Percentiles rank a stretch among this genome's conserved stretches.
Conservation (phyloP, 352 stramenopile genomes). For the Phytophthora kernoviae region DNA sequence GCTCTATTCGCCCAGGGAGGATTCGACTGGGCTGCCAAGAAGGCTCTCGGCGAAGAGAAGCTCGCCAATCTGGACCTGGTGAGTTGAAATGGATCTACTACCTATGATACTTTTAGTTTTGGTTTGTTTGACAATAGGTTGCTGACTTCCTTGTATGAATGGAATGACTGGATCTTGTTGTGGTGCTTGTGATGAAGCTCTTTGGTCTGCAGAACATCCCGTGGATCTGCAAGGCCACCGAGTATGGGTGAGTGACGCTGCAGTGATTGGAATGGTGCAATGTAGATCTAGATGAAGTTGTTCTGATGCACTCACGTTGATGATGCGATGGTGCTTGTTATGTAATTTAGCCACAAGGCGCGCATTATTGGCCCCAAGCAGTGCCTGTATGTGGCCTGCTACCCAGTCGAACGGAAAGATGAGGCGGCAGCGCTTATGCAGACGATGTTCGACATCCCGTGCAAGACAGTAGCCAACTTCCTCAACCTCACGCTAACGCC, state of each 20-base stretch:
- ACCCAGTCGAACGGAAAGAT: constrained; percentile 87
- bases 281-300: not conserved
- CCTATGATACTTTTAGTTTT: too few relatives aligned
- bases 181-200: constrained; percentile 44
- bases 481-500: constrained; percentile 93
- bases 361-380: constrained; percentile 93
- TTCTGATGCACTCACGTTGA: not conserved
- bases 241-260: constrained; percentile 67
- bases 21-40: constrained; percentile 93
- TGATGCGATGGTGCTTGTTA: constrained; percentile 5
- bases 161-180: constrained; percentile 3
- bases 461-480: constrained; percentile 91
- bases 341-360: constrained; percentile 71
- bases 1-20: constrained; percentile 92
- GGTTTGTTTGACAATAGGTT: too few relatives aligned
- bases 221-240: constrained; percentile 93
- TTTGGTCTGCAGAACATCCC: constrained; percentile 95
- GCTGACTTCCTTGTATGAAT: not conserved
- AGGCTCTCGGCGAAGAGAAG: constrained; percentile 75
- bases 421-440: constrained; percentile 82
- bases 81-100: constrained; percentile 3
- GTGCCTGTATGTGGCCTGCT: constrained; percentile 89
- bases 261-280: not conserved
- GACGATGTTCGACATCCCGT: constrained; percentile 92
- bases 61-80: constrained; percentile 68